Conservation (phyloP, 23 red algal species). For the Chondrus crispus region DNA sequence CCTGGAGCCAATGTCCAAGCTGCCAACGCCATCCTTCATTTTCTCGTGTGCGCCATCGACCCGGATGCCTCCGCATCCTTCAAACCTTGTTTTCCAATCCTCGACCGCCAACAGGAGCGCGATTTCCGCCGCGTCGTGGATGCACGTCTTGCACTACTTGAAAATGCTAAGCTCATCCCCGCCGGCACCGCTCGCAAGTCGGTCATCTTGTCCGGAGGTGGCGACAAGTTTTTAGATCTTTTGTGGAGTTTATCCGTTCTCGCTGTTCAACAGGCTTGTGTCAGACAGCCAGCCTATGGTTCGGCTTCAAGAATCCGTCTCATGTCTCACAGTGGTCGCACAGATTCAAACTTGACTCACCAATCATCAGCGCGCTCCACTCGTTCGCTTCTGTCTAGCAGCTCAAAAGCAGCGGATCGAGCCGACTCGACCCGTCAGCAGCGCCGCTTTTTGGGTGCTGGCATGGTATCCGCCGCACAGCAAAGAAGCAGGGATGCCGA, state of each 20-base stretch:
- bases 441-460: constrained; percentile 30
- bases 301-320: not conserved
- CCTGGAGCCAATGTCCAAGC: not conserved
- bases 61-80: not conserved
- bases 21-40: constrained; percentile 45
- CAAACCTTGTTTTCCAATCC: constrained; percentile 61
- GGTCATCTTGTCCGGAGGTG: constrained; percentile 29
- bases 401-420: not conserved
- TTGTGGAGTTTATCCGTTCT: constrained; percentile 27
- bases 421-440: not conserved
- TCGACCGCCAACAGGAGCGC: constrained; percentile 56
- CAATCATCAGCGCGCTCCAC: constrained; percentile 3
- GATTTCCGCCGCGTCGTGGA: constrained; percentile 57
- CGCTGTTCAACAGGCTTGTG: constrained; percentile 43
- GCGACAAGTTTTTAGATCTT: constrained; percentile 39
- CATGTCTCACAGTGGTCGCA: not conserved
- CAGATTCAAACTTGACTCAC: not conserved
- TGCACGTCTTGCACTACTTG: constrained; percentile 11
- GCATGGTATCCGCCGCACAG: constrained; percentile 19
- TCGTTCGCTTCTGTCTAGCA: not conserved
- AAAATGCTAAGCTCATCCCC: constrained; percentile 47
- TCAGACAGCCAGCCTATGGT: constrained; percentile 36
- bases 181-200: constrained; percentile 39
- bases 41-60: constrained; percentile 45
- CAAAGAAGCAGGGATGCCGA: constrained; percentile 9